phyloP scores from a whole-genome alignment of 2,329 filamentous ascomycete genomes.

The Shiraia bambusicola region DNA sequence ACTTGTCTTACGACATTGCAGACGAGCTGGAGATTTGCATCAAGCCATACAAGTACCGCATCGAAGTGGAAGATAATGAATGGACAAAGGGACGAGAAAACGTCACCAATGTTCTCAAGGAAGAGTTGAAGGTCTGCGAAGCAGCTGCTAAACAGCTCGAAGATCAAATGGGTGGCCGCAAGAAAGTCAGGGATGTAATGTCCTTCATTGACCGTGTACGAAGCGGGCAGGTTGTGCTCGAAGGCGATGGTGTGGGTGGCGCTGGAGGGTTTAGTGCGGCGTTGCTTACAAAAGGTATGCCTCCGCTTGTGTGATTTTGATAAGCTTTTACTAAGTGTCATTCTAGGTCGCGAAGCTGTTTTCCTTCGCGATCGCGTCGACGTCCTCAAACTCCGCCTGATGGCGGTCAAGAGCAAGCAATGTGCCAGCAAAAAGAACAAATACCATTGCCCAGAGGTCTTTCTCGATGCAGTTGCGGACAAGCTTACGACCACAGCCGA shows the following conservation, averaged over 20 bases:
- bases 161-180: conserved; percentile 72
- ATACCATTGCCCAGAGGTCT: conserved; percentile 95
- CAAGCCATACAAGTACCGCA: conserved; percentile 98
- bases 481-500: conserved; percentile 95
- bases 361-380: conserved; percentile 92
- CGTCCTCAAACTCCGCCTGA: conserved; percentile 84
- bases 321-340: conserved; percentile 7
- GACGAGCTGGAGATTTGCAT: conserved; percentile 99
- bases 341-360: conserved; percentile 79
- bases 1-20: conserved; percentile 93
- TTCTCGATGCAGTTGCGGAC: conserved; percentile 94
- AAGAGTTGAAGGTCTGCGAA: conserved; percentile 83
- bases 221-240: conserved; percentile 79
- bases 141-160: conserved; percentile 75
- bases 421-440: conserved; percentile 84
- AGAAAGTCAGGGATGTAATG: conserved; percentile 88
- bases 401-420: conserved; percentile 87
- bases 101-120: conserved; percentile 76
- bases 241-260: conserved; percentile 79
- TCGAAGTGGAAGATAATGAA: conserved; percentile 88
- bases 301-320: conserved; percentile 1
- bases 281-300: conserved; percentile 76
- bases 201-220: conserved; percentile 86
- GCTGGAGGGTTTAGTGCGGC: conserved; percentile 92
- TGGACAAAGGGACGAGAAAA: conserved; percentile 86